Evolutionary conservation across 1,284 basidiomycete genomes (phyloP), one percentile per base, ranked within the genome.

Genomic region (Fomitopsis pinicola): DNA sequence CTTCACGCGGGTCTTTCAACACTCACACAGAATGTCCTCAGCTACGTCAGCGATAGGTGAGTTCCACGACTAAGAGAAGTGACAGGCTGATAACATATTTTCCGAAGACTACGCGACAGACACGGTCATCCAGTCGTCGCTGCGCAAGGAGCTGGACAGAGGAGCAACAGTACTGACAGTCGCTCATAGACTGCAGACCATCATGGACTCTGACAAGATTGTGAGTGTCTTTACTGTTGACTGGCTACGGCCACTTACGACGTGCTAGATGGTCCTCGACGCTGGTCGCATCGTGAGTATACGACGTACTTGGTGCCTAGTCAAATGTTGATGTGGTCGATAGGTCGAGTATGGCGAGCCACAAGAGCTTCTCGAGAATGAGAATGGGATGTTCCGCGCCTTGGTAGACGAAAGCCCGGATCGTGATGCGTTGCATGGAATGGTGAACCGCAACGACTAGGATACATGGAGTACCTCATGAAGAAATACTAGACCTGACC

Each of bases 171-270:
- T 87, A 3, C 77, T 88, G 50, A 86, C 83, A 22, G 75, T 88
- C 42, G 86, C 86, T 9, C 86, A 88, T 71, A 79, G 86, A 38
- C 72, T 88, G n/a, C 85, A 86, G 65, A 87, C 85, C 2, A 84
- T 88, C 62, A 85, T 86, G 76, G 85, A 87, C 62, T 15, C 52
- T 4, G 52, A 38, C 35, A 54, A 38, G 22, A 54, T 54, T 38
- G 52, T 54, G 22, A 38, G 80, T 82, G 1, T 17, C 5, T 6
- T 19, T 3, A 22, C 28, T 44, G 5, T 1, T 42, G 38, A 42
- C 30, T 33, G 30, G 19, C 19, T 22, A 22, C 46, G 15, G 17
- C 14, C 28, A 35, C 42, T 57, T 3, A 57, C 56, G 5, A 7
- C 22, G 3, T 19, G 12, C n/a, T 48, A 72, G 71, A 67, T 72